Evolutionary conservation across 2,329 filamentous ascomycete genomes (phyloP).

Genomic region (Colletotrichum tamarilloi): DNA sequence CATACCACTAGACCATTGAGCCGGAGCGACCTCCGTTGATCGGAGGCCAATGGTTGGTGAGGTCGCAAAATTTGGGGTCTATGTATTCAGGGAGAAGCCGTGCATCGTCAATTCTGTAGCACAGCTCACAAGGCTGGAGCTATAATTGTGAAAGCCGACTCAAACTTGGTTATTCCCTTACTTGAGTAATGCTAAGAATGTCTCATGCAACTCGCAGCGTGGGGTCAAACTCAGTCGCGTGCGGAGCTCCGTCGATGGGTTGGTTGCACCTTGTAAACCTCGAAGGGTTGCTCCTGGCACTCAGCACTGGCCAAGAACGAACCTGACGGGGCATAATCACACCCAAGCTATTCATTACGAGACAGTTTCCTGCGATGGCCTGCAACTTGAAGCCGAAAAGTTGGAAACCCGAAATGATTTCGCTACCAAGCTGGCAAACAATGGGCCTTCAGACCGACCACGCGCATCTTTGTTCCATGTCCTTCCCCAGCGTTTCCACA

Average conservation of each 20-base stretch:
- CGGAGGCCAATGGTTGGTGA: not conserved
- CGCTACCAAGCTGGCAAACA: not conserved
- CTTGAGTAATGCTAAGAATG: too few relatives aligned
- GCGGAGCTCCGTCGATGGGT: too few relatives aligned
- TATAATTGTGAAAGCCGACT: not conserved
- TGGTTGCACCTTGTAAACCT: not conserved
- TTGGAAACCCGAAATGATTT: not conserved
- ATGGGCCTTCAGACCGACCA: not conserved
- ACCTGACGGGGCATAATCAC: not conserved
- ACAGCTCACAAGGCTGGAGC: too few relatives aligned
- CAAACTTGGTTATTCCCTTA: not conserved
- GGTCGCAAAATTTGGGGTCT: rapidly evolving
- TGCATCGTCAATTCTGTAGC: not conserved
- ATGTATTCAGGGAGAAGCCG: not conserved
- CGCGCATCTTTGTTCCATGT: constrained; percentile 6
- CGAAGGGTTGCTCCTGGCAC: not conserved
- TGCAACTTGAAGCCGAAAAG: not conserved
- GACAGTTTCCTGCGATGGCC: not conserved
- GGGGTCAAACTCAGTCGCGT: too few relatives aligned
- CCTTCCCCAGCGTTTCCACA: constrained; percentile 20
- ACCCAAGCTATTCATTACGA: not conserved
- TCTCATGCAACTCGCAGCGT: too few relatives aligned
- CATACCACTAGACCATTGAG: constrained; percentile 36
- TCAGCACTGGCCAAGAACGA: not conserved
- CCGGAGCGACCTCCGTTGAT: not conserved